These are phyloP conservation scores for Pugionium dolabratum DNA, from an alignment of 345 rosid species.

Conservation along the genomic window DNA sequence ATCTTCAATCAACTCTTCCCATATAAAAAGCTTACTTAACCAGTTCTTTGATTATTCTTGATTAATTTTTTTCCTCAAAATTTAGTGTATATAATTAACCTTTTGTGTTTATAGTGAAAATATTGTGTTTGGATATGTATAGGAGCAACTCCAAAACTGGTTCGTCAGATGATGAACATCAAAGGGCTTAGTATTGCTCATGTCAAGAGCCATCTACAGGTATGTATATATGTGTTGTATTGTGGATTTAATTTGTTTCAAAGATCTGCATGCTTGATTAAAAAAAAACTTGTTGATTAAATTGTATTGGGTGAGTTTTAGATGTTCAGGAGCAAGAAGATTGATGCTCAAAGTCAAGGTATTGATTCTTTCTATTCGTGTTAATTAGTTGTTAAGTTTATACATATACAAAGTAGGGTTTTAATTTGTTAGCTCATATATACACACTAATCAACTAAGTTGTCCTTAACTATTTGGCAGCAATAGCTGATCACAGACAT, in stretches of 20 bases:
- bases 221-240: conserved; percentile 22
- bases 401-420: conserved; percentile 1
- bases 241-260: background rate
- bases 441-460: background rate
- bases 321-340: conserved; percentile 90
- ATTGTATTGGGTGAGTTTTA: conserved; percentile 26
- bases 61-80: background rate
- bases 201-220: conserved; percentile 95
- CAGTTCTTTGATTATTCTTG: conserved; percentile 1
- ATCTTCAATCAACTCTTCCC: background rate
- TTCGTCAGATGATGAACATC: conserved; percentile 75
- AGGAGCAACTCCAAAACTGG: conserved; percentile 93
- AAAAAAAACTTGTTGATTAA: background rate
- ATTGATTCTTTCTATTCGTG: conserved; percentile 14
- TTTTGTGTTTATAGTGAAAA: conserved; percentile 2
- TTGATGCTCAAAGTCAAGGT: conserved; percentile 70
- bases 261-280: background rate
- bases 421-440: conserved; percentile 34
- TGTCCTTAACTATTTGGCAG: conserved; percentile 42
- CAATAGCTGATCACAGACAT: conserved; percentile 56
- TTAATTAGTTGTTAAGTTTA: conserved; percentile 1
- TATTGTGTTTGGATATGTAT: conserved; percentile 1
- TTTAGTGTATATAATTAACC: background rate
- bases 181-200: conserved; percentile 91
- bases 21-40: background rate